Percentiles rank a stretch among this genome's conserved stretches.
Evolutionary conservation across 1,139 yeast genomes (phyloP).

Genomic region (Sugiyamaella novakii): DNA sequence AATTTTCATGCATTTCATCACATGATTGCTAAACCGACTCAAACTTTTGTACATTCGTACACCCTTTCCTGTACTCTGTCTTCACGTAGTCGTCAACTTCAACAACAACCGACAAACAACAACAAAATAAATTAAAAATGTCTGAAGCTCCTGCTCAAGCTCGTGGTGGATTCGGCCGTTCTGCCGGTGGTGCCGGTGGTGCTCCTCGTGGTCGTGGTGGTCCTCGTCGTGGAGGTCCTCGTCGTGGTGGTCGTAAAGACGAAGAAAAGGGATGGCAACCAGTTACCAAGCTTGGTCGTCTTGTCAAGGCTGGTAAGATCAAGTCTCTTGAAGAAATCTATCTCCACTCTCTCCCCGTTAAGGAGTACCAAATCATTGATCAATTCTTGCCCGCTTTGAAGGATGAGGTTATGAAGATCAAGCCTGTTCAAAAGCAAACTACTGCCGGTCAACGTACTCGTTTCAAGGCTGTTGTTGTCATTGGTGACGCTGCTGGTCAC

Average conservation of each 20-base stretch:
- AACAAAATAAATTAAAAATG: slow-evolving; percentile 17
- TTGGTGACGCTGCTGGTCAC: slow-evolving; percentile 99
- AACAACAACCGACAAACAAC: slow-evolving; percentile 13
- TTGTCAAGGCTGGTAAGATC: slow-evolving; percentile 98
- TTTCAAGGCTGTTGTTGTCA: slow-evolving; percentile 99
- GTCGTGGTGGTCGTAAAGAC: slow-evolving; percentile 68
- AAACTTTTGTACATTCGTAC: slow-evolving; percentile 4
- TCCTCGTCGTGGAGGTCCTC: slow-evolving; percentile 58
- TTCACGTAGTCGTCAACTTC: slow-evolving; percentile 2
- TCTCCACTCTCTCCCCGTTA: slow-evolving; percentile 99
- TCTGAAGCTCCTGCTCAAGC: slow-evolving; percentile 27
- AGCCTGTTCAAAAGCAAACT: slow-evolving; percentile 99
- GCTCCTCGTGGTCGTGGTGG: slow-evolving; percentile 63
- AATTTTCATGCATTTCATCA: slow-evolving; percentile 5
- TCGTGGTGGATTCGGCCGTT: slow-evolving; percentile 38
- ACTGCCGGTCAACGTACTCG: slow-evolving; percentile 99
- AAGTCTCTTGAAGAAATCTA: slow-evolving; percentile 96
- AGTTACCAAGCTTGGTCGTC: slow-evolving; percentile 99
- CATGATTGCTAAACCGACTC: slow-evolving; percentile 11
- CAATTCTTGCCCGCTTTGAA: slow-evolving; percentile 91
- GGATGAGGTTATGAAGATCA: slow-evolving; percentile 99
- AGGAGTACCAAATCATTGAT: slow-evolving; percentile 99
- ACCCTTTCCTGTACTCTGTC: no score
- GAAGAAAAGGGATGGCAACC: slow-evolving; percentile 99
- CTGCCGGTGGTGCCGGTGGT: slow-evolving; percentile 39